Conservation (phyloP, 805 yeast genomes). For the Citeromyces matritensis region DNA sequence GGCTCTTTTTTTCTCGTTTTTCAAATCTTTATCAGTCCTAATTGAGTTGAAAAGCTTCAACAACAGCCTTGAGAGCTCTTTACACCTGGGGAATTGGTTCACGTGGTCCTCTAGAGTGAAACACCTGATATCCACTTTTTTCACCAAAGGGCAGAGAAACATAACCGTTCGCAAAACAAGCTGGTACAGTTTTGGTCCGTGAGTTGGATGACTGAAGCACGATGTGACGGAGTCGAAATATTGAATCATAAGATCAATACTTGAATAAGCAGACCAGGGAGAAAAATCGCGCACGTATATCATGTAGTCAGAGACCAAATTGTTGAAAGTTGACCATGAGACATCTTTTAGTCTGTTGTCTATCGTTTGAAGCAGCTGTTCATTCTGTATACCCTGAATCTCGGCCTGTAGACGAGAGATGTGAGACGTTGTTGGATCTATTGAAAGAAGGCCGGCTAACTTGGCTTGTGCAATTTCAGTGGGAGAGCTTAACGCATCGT, state of each 20-base stretch:
- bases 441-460: conserved; percentile 5
- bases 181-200: conserved; percentile 20
- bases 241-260: conserved; percentile 36
- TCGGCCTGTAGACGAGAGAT: conserved; percentile 11
- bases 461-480: neutral
- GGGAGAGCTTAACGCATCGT: neutral
- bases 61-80: conserved; percentile 30
- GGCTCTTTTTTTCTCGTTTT: conserved; percentile 12
- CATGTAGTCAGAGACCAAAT: conserved; percentile 24
- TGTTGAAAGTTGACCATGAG: conserved; percentile 27
- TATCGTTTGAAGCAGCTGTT: conserved; percentile 10
- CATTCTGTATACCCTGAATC: conserved; percentile 9
- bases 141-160: conserved; percentile 28
- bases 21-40: conserved; percentile 25
- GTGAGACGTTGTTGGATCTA: conserved; percentile 9
- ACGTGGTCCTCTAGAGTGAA: conserved; percentile 17
- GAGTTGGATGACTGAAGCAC: conserved; percentile 28
- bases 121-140: conserved; percentile 22
- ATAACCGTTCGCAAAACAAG: conserved; percentile 21
- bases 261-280: conserved; percentile 37
- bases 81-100: conserved; percentile 23
- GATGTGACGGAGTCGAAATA: conserved; percentile 30
- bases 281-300: conserved; percentile 30
- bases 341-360: conserved; percentile 21
- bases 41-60: conserved; percentile 34